These are phyloP conservation scores for Mollisia scopiformis DNA, from an alignment of 2,329 filamentous ascomycete species.

Conservation along the genomic window DNA sequence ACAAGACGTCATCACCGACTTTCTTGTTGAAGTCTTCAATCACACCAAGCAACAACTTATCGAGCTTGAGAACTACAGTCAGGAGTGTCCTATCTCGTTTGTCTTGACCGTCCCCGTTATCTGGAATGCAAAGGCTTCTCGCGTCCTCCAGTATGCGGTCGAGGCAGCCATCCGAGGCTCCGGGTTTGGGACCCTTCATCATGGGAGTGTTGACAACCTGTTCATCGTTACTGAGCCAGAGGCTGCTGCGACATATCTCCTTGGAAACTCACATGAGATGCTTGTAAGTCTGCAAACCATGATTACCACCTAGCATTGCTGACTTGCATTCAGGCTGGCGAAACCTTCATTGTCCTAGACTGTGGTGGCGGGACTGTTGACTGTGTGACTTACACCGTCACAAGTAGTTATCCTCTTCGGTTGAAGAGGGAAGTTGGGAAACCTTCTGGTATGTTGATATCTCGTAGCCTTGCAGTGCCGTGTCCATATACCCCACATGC, in stretches of 20 bases:
- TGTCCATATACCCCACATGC: too few species aligned
- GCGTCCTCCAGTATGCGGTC: conserved; percentile 18
- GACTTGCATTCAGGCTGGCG: background rate
- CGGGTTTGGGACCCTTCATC: conserved; percentile 11
- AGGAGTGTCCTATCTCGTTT: conserved; percentile 12
- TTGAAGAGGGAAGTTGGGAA: conserved; percentile 25
- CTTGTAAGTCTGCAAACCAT: conserved; percentile 10
- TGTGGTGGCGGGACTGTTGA: conserved; percentile 36
- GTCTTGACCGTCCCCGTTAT: conserved; percentile 21
- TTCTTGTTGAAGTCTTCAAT: conserved; percentile 16
- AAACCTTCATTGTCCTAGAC: conserved; percentile 30
- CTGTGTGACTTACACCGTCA: conserved; percentile 32
- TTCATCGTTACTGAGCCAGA: conserved; percentile 37
- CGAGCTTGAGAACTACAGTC: conserved; percentile 1
- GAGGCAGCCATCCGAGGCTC: conserved; percentile 14
- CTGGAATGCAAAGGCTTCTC: conserved; percentile 16
- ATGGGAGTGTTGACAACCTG: conserved; percentile 29
- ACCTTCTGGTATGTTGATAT: conserved; percentile 24
- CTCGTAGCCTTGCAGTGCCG: too few species aligned
- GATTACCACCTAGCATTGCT: too few species aligned
- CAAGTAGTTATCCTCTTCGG: conserved; percentile 29
- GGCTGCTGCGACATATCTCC: conserved; percentile 33
- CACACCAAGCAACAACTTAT: conserved; percentile 24
- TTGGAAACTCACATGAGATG: conserved; percentile 22
- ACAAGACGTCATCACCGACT: conserved; percentile 24